A percentile compares a stretch with the other conserved stretches of the same genome.
Evolutionary conservation across 1,284 basidiomycete genomes (phyloP).

Genomic region (Coriolopsis trogii): DNA sequence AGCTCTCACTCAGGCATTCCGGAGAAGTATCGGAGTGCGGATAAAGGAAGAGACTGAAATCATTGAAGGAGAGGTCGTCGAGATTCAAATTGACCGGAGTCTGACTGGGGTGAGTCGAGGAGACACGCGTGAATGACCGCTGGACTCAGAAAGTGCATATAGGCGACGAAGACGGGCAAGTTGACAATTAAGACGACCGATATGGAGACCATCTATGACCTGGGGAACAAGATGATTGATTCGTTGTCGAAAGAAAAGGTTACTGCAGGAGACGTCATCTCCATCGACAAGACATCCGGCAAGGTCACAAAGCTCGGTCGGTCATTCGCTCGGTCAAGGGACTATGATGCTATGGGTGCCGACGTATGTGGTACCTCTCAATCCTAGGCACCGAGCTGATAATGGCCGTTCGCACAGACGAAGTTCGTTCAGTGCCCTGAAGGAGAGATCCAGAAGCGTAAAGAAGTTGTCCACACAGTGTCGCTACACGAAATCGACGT

Average conservation of each 20-base stretch:
- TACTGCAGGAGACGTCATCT: conserved; percentile 93
- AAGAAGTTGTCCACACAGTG: conserved; percentile 96
- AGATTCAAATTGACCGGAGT: conserved; percentile 97
- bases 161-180: conserved; percentile 98
- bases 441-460: conserved; percentile 96
- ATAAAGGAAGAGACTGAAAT: conserved; percentile 98
- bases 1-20: conserved; percentile 94
- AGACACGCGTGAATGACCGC: background rate
- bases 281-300: conserved; percentile 98
- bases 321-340: conserved; percentile 93
- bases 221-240: conserved; percentile 99
- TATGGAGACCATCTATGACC: conserved; percentile 99
- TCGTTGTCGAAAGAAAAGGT: conserved; percentile 97
- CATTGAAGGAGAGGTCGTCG: conserved; percentile 97
- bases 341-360: conserved; percentile 98
- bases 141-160: conserved; percentile 3
- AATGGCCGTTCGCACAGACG: conserved; percentile 57
- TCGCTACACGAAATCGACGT: conserved; percentile 99
- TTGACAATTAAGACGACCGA: conserved; percentile 98
- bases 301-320: conserved; percentile 96
- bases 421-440: conserved; percentile 98
- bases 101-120: conserved; percentile 82
- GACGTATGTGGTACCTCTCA: conserved; percentile 66
- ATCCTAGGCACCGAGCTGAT: background rate
- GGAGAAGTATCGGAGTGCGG: conserved; percentile 93